phyloP scores from a whole-genome alignment of 2,329 filamentous ascomycete genomes.

The Lachnellula occidentalis region DNA sequence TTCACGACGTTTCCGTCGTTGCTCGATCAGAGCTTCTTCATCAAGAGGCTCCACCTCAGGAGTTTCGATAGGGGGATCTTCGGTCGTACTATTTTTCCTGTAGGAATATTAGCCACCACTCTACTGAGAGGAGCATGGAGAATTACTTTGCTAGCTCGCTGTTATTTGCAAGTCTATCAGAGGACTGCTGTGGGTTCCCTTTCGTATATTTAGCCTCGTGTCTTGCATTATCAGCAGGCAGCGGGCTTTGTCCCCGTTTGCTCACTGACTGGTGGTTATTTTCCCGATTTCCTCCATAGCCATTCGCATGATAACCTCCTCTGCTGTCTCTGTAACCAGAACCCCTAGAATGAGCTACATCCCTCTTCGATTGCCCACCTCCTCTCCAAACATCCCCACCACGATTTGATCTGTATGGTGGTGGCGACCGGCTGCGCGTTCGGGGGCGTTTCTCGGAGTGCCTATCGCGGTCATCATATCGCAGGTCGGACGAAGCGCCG shows the following conservation, averaged over 20 bases:
- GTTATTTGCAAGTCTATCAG: constrained; percentile 33
- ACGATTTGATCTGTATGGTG: constrained; percentile 39
- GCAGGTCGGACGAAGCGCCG: constrained; percentile 28
- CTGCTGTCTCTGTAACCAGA: constrained; percentile 8
- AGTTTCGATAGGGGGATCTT: constrained; percentile 35
- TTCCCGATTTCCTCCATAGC: constrained; percentile 39
- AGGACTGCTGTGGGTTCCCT: constrained; percentile 50
- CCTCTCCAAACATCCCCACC: constrained; percentile 19
- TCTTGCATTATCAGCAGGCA: constrained; percentile 53
- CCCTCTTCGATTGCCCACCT: constrained; percentile 18
- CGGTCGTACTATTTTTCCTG: constrained; percentile 24
- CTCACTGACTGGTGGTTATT: constrained; percentile 56
- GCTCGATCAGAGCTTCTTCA: constrained; percentile 78
- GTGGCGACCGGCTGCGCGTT: constrained; percentile 46
- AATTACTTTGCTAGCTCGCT: constrained; percentile 37
- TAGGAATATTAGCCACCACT: constrained; percentile 15
- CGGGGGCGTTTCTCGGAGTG: constrained; percentile 49
- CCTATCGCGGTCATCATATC: constrained; percentile 46
- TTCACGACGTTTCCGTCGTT: constrained; percentile 77
- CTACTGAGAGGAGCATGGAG: not conserved
- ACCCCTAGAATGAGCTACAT: constrained; percentile 14
- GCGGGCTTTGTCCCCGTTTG: constrained; percentile 56
- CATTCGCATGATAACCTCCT: constrained; percentile 22
- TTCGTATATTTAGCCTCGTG: constrained; percentile 63
- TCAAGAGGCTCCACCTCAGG: constrained; percentile 59